Evolutionary conservation across 2,329 filamentous ascomycete species (phyloP).

Genomic region (Claviceps purpurea): DNA sequence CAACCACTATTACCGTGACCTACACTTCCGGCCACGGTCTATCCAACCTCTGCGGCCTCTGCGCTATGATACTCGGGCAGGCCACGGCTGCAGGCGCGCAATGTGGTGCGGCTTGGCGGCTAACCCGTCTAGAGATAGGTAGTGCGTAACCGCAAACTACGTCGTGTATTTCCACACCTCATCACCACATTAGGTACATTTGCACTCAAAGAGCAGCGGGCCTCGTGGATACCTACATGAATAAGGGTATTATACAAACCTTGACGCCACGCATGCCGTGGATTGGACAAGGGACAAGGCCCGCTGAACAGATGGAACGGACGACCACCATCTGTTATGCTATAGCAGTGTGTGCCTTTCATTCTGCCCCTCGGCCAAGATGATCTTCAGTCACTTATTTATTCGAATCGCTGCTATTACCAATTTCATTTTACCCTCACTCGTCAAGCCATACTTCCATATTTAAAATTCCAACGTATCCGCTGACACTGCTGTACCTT

Average conservation of each 20-base stretch:
- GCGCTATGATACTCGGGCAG: neutral
- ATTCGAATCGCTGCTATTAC: slow-evolving; percentile 1
- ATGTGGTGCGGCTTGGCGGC: no score
- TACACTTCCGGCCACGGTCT: neutral
- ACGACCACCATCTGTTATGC: neutral
- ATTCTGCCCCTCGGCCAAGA: slow-evolving; percentile 1
- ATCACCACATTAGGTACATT: neutral
- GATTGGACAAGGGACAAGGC: neutral
- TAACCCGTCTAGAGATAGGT: no score
- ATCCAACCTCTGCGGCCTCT: neutral
- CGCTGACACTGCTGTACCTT: neutral
- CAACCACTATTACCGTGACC: neutral
- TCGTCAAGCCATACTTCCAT: neutral
- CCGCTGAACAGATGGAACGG: neutral
- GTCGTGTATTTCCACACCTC: neutral
- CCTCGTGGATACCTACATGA: neutral
- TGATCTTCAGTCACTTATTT: slow-evolving; percentile 6
- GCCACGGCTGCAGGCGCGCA: neutral
- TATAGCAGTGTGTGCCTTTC: slow-evolving; percentile 3
- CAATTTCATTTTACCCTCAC: neutral
- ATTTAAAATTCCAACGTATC: neutral
- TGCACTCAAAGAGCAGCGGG: neutral
- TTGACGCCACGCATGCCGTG: slow-evolving; percentile 1
- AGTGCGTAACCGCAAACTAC: no score
- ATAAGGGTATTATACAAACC: neutral